Evolutionary conservation across 176 grass and related monocot species (phyloP).

Genomic region (Triticum urartu): DNA sequence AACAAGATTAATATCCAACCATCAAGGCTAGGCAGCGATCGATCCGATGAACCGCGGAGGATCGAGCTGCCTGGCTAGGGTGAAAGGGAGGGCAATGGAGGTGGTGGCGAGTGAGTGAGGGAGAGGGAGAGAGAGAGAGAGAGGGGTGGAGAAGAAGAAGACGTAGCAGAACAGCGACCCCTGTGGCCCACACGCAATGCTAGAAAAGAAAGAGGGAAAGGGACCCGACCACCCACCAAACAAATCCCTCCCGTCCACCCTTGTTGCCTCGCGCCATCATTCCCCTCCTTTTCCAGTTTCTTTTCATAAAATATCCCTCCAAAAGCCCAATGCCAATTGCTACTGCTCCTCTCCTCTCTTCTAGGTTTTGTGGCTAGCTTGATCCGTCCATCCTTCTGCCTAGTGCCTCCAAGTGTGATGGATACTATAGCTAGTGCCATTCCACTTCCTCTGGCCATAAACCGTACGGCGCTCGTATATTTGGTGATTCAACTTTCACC

Average conservation of each 20-base stretch:
- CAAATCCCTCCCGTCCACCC: slow-evolving; percentile 40
- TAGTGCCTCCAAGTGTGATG: neutral
- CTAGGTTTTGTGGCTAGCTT: neutral
- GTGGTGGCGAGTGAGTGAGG: neutral
- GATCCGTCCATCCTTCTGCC: neutral
- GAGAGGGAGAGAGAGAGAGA: neutral
- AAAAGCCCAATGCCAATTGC: neutral
- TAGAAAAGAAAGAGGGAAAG: neutral
- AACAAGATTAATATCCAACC: neutral
- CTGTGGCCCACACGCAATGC: slow-evolving; percentile 24
- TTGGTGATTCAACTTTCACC: neutral
- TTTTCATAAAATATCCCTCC: neutral
- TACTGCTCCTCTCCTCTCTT: too few relatives aligned
- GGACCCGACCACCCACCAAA: slow-evolving; percentile 44
- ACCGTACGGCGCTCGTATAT: neutral
- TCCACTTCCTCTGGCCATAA: neutral
- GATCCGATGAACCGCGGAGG: neutral
- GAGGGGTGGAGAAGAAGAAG: slow-evolving; percentile 2
- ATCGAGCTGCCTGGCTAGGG: neutral
- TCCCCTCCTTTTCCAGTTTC: neutral
- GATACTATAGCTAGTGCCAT: neutral
- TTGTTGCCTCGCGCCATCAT: slow-evolving; percentile 52
- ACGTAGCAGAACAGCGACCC: slow-evolving; percentile 59
- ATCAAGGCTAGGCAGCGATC: neutral
- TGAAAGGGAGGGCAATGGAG: neutral